Percentiles rank a stretch among this genome's conserved stretches.
phyloP scores from a whole-genome alignment of 108 stramenopile genomes.

The Pelagomonas calceolata region DNA sequence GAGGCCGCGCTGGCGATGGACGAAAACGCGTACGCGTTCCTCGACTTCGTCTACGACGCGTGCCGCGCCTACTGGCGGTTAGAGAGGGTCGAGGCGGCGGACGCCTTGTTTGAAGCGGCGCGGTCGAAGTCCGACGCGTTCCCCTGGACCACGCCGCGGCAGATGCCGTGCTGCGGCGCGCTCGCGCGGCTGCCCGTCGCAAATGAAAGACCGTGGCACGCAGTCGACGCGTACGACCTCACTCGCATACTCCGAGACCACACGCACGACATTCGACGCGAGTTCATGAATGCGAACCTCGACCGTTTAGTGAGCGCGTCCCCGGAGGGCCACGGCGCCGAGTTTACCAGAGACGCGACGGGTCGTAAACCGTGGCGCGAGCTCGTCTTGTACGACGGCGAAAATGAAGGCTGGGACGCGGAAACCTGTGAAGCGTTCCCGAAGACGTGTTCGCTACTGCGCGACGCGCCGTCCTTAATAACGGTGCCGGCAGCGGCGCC shows the following conservation, averaged over 20 bases:
- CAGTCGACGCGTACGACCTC: not conserved
- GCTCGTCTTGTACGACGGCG: not conserved
- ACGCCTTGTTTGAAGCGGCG: not conserved
- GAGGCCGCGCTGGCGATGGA: not conserved
- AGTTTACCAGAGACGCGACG: not conserved
- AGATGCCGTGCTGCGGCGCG: constrained; percentile 1
- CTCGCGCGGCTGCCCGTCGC: not conserved
- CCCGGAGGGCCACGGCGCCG: not conserved
- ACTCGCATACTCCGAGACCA: not conserved
- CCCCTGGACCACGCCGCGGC: not conserved
- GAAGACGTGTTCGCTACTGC: not conserved
- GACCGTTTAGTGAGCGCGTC: not conserved
- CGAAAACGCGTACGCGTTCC: not conserved
- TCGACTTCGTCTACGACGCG: not conserved
- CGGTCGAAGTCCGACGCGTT: not conserved
- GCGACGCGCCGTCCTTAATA: not conserved
- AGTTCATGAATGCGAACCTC: not conserved
- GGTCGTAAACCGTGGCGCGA: not conserved
- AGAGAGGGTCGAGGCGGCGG: not conserved
- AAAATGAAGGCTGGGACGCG: not conserved
- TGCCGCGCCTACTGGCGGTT: not conserved
- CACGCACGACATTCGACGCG: not conserved
- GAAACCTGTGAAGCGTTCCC: not conserved
- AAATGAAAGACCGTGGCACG: not conserved
- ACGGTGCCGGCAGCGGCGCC: not conserved